A percentile compares a stretch with the other conserved stretches of the same genome.
Evolutionary conservation across 2,329 filamentous ascomycete species (phyloP).

Genomic region (Apiospora pterosperma): DNA sequence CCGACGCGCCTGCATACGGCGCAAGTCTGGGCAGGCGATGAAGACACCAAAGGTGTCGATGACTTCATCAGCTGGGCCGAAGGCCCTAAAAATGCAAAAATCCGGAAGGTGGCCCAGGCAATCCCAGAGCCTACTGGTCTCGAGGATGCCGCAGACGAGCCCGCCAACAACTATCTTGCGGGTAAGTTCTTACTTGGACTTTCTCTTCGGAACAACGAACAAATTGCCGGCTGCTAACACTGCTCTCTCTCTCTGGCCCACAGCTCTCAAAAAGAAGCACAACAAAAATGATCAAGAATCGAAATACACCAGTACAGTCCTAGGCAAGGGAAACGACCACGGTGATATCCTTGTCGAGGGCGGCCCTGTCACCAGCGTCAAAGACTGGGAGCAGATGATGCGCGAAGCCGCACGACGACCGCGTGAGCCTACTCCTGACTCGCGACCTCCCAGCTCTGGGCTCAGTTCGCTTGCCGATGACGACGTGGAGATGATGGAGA

Average conservation of each 20-base stretch:
- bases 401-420: constrained; percentile 26
- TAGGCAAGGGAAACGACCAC: constrained; percentile 71
- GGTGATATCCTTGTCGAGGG: constrained; percentile 76
- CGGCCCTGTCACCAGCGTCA: constrained; percentile 63
- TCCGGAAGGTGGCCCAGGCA: constrained; percentile 75
- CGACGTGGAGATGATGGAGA: constrained; percentile 38
- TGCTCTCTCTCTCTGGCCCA: constrained; percentile 36
- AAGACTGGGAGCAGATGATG: constrained; percentile 57
- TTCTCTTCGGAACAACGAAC: not conserved
- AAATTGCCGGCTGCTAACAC: not conserved
- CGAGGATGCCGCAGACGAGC: constrained; percentile 42
- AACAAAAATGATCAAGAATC: constrained; percentile 85
- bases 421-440: constrained; percentile 27
- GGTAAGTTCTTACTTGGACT: constrained; percentile 38
- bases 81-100: constrained; percentile 72
- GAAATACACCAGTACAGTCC: constrained; percentile 78
- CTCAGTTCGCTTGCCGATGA: constrained; percentile 54
- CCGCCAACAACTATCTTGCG: constrained; percentile 62
- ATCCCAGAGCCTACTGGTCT: constrained; percentile 33
- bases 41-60: constrained; percentile 75
- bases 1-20: constrained; percentile 66
- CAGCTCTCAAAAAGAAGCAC: constrained; percentile 86
- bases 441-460: constrained; percentile 50
- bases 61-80: constrained; percentile 77
- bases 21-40: constrained; percentile 65